Base-by-base conservation (phyloP, 2,329 filamentous ascomycete species). In the Falciphora oryzae region DNA sequence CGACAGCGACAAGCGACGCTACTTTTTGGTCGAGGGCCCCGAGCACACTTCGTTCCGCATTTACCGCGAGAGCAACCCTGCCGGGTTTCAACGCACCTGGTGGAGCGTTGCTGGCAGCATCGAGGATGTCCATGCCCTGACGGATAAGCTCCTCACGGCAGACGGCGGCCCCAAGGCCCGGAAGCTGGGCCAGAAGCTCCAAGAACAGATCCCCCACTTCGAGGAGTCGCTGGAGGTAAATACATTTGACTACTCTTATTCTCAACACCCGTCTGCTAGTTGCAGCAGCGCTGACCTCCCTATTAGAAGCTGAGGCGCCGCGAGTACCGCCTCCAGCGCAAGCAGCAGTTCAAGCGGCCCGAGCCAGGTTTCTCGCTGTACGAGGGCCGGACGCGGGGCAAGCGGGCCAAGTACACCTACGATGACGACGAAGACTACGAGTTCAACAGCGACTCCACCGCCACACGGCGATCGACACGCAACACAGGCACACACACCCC, bases 361-460 rank as follows among this genome's bases (percentile, higher is more conserved):
- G 93, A 97, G 70, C 89, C 90, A 13, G 93, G 93, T 5, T 96
- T 94, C 74, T 97, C 93, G 1, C 81, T 96, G 65, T 99, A 99
- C 75, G 95, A 99, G 79, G 95, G 95, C 62, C 91, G 95, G 63
- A 99, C 96, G 6, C 88, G 95, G 66, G 95, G 95, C 65, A 98
- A 99, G 81, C 90, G 94, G 67, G 90, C 96, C 78, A 96, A 93
- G 76, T 99, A 99, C 73, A 99, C 92, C 0, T 99, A 91, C 73
- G 96, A 93, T 0, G 93, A 97, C 63, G 92, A 96, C 29, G 92
- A 96, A 67, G 62, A 73, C 69, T 89, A 89, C 50, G 86, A 89
- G 22, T 86, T 87, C 63, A 84, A 81, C 65, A 85, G 85, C n/a
- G 85, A 89, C 72, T 88, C 88, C 50, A 83, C 84, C 13, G 74